Evolutionary conservation across 768 basidiomycete genomes (phyloP), one percentile per base, ranked within the genome.

Genomic region (Crucibulum laeve): DNA sequence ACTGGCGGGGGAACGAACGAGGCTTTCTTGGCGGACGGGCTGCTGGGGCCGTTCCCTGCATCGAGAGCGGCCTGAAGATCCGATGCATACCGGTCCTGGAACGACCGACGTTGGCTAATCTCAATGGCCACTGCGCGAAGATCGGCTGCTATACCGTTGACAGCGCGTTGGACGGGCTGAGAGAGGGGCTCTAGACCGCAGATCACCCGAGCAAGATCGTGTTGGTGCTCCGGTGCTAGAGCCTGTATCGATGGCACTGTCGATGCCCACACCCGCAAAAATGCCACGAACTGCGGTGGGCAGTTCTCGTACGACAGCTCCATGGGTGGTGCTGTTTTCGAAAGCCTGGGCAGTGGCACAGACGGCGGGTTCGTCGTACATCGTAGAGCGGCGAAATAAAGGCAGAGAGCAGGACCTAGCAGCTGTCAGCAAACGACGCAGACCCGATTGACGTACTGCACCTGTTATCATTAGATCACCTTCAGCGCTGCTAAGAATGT

Each of bases 381-480:
- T 19, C 87, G 71, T 4, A 92, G 67, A 0, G 91, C 89, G 0
- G 87, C 87, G 61, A 91, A 93, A 63, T 87, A 92, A 0, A 93
- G 72, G 48, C 85, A 88, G 11, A 93, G 68, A 0, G 90, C 87
- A 11, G 90, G 90, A 0, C 88, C 88, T 82, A 41, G 17, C 11
- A 14, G 45, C 30, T 34, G 30, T 22, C 22, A 26, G 23, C 24
- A 11, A 37, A 36, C 32, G 26, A 14, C 13, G 10, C 21, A 30
- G 46, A 26, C 21, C 22, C 30, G 19, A 40, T 28, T 34, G 36
- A 2, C n/a, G 35, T 18, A 8, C 45, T 45, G 33, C 39, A 81
- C 90, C 89, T 57, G 86, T 82, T 46, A 92, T 84, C 88, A 91
- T 91, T 23, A 92, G 62, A 69, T 92, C 89, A 0, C 73, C 77